These are phyloP conservation scores for Ophiocordyceps polyrhachis-furcata DNA, from an alignment of 2,329 filamentous ascomycete species.

Conservation along the genomic window DNA sequence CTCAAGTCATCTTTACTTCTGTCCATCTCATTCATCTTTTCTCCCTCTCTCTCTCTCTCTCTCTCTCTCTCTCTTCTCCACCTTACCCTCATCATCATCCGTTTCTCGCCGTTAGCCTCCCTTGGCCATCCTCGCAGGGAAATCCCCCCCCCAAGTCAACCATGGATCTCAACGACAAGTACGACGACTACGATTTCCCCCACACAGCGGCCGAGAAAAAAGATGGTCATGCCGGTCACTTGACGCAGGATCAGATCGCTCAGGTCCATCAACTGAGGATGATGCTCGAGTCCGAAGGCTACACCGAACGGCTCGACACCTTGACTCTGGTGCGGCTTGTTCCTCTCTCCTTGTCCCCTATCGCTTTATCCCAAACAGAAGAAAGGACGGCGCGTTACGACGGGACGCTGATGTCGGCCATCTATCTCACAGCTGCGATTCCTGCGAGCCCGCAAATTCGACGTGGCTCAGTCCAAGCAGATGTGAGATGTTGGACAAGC, in stretches of 20 bases:
- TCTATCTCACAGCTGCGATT: slow-evolving; percentile 55
- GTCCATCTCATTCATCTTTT: too few species aligned
- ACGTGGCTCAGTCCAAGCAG: slow-evolving; percentile 62
- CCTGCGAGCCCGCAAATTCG: slow-evolving; percentile 86
- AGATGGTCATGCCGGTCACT: slow-evolving; percentile 72
- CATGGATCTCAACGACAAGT: slow-evolving; percentile 63
- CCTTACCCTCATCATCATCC: too few species aligned
- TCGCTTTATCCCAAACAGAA: neutral
- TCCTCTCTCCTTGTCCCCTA: neutral
- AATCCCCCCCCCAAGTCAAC: slow-evolving; percentile 7
- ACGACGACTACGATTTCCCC: slow-evolving; percentile 92
- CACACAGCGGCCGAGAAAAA: slow-evolving; percentile 51
- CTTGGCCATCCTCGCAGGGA: too few species aligned
- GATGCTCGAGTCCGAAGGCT: slow-evolving; percentile 69
- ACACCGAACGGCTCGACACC: slow-evolving; percentile 73
- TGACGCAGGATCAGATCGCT: slow-evolving; percentile 73
- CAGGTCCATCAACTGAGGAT: slow-evolving; percentile 71
- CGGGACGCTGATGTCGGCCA: neutral
- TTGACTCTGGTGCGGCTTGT: slow-evolving; percentile 54
- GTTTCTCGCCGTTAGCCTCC: too few species aligned
- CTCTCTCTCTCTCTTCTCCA: too few species aligned
- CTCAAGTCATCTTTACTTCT: too few species aligned
- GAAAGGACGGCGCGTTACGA: neutral
- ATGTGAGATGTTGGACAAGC: slow-evolving; percentile 47
- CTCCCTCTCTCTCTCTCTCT: too few species aligned